These are phyloP conservation scores for Yamadazyma phyllophila DNA, from an alignment of 805 yeast species.

Conservation along the genomic window DNA sequence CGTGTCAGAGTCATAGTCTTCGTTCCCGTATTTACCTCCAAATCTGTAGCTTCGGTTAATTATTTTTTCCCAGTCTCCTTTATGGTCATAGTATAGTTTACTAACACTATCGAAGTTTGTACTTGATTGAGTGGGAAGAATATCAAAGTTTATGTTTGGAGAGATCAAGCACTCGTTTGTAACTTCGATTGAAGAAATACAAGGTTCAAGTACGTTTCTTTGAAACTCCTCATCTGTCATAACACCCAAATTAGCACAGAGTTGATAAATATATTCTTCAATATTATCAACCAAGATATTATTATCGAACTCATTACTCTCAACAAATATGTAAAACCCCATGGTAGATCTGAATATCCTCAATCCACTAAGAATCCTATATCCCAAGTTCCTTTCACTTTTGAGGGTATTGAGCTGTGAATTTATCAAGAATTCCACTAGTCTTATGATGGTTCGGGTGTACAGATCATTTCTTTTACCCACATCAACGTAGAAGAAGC, in stretches of 20 bases:
- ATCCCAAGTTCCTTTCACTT: slow-evolving; percentile 9
- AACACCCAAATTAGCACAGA: not conserved
- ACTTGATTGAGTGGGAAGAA: slow-evolving; percentile 27
- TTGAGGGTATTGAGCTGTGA: slow-evolving; percentile 3
- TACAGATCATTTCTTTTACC: slow-evolving; percentile 9
- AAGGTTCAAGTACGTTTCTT: slow-evolving; percentile 3
- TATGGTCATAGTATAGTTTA: slow-evolving; percentile 34
- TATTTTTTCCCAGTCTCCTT: slow-evolving; percentile 49
- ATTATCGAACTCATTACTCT: slow-evolving; percentile 9
- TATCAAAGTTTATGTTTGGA: slow-evolving; percentile 22
- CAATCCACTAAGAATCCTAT: slow-evolving; percentile 10
- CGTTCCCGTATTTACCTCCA: slow-evolving; percentile 26
- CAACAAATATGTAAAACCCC: slow-evolving; percentile 14
- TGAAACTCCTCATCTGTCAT: slow-evolving; percentile 4
- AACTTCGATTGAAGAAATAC: not conserved
- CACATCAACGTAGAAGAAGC: slow-evolving; percentile 9
- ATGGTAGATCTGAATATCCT: slow-evolving; percentile 11
- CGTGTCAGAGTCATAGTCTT: slow-evolving; percentile 30
- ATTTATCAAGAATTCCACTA: slow-evolving; percentile 7
- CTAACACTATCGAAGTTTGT: slow-evolving; percentile 19
- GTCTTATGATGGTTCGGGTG: slow-evolving; percentile 6
- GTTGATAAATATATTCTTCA: slow-evolving; percentile 9
- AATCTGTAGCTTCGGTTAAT: slow-evolving; percentile 43
- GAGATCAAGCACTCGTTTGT: slow-evolving; percentile 9
- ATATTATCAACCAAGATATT: slow-evolving; percentile 4